Evolutionary conservation across 1,284 basidiomycete species (phyloP).

Genomic region (Trichosporon asahii): DNA sequence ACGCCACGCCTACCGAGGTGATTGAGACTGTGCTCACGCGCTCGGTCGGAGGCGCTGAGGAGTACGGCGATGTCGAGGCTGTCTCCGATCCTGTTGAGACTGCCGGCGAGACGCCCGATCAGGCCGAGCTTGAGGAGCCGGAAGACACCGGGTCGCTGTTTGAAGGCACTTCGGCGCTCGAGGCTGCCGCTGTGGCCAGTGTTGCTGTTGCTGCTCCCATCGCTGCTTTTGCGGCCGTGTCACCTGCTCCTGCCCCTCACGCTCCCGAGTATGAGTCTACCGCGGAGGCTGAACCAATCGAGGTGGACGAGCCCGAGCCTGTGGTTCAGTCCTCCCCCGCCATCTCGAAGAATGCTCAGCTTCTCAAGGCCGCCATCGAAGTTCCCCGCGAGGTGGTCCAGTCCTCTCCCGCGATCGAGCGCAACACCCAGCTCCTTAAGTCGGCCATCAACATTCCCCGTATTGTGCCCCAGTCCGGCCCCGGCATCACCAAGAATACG

Average conservation of each 20-base stretch:
- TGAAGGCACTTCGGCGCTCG: background rate
- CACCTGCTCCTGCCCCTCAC: background rate
- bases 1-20: background rate
- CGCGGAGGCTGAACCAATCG: background rate
- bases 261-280: background rate
- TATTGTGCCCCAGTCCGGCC: background rate
- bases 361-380: background rate
- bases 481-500: background rate
- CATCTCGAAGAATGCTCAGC: background rate
- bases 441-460: background rate
- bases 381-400: background rate
- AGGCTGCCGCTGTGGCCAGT: background rate
- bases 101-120: background rate
- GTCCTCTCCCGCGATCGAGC: background rate
- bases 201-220: background rate
- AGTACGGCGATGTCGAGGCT: background rate
- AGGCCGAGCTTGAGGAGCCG: background rate
- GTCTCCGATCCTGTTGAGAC: background rate
- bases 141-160: background rate
- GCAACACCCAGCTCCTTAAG: background rate
- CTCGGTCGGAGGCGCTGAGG: background rate
- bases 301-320: background rate
- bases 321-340: background rate
- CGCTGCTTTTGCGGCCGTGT: background rate
- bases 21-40: background rate